These are phyloP conservation scores for Aspergillus saccharolyticus DNA, from an alignment of 495 filamentous ascomycete species.

Conservation along the genomic window DNA sequence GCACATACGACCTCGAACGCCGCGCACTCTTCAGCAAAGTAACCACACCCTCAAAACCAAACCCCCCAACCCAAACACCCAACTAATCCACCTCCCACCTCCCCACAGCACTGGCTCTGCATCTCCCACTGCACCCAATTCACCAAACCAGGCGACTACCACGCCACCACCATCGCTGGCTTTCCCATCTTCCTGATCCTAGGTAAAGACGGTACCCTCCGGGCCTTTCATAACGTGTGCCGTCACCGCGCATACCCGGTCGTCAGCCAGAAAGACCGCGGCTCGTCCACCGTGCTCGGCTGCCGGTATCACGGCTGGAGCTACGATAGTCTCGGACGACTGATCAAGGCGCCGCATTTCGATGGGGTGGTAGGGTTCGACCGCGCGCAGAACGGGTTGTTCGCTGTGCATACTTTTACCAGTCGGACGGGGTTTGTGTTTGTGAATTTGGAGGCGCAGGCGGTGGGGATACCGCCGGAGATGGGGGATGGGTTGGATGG, in stretches of 20 bases:
- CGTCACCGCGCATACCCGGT: constrained; percentile 55
- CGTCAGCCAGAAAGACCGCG: constrained; percentile 46
- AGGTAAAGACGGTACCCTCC: constrained; percentile 44
- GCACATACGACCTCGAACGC: constrained; percentile 47
- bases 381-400: constrained; percentile 47
- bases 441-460: constrained; percentile 37
- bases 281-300: constrained; percentile 45
- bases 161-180: constrained; percentile 44
- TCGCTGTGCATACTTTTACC: constrained; percentile 35
- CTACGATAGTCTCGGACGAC: constrained; percentile 49
- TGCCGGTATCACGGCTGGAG: constrained; percentile 64
- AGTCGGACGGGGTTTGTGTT: constrained; percentile 34
- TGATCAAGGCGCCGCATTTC: constrained; percentile 57
- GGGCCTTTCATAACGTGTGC: constrained; percentile 58
- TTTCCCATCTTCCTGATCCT: constrained; percentile 46
- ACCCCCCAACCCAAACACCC: neutral
- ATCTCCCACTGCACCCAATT: constrained; percentile 44
- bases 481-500: constrained; percentile 6
- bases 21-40: constrained; percentile 51
- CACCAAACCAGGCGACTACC: constrained; percentile 44
- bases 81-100: too few species aligned
- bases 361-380: constrained; percentile 52
- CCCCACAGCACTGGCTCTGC: constrained; percentile 48
- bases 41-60: neutral
- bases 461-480: constrained; percentile 13